Base-by-base conservation (phyloP, 768 basidiomycete species). In the Tephrocybe sp. region DNA sequence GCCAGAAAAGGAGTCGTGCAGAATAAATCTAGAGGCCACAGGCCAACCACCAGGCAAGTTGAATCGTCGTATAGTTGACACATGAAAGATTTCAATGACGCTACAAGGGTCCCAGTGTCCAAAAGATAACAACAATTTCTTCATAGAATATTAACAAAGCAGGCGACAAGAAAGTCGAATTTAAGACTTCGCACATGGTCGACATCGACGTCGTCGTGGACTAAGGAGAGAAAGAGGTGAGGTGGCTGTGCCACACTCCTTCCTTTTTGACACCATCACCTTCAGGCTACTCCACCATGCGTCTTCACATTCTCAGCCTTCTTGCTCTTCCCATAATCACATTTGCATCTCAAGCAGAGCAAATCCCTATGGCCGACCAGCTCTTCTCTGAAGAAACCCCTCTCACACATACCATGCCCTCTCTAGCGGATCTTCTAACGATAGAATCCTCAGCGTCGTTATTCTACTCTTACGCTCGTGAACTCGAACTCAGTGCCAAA, bases 391-490 rank as follows among this genome's bases (percentile, higher is more conserved):
- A 53, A 34, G 67, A 63, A 42, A 49, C 57, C 19, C 78, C 82
- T 0, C 57, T 69, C 24, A 77, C 68, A 2, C 69, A 69, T 19
- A 45, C 61, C 23, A 65, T 73, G 53, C 87, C 88, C 12, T 79
- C 79, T 1, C 69, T 93, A 27, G 76, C 84, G 4, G 91, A 92
- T 67, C 68, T 89, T 34, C 77, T 93, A 57, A 91, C 90, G 10
- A 82, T 93, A 60, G 83, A 91, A 57, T 59, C 79, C 1, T 78
- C 80, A 0, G 78, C 80, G 8, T 91, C 88, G 33, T 92, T 93
- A 44, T 93, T 90, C 73, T 91, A 83, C 63, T 82, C 86, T 0
- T 92, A 92, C 62, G 86, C 88, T 3, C 77, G 89, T 5, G 89
- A 91, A 59, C 70, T 83, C 1, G 73, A 79, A 56, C 56, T 85